Evolutionary conservation across 495 filamentous ascomycete species (phyloP), one percentile per base, ranked within the genome.

Genomic region (Neohortaea acidophila): DNA sequence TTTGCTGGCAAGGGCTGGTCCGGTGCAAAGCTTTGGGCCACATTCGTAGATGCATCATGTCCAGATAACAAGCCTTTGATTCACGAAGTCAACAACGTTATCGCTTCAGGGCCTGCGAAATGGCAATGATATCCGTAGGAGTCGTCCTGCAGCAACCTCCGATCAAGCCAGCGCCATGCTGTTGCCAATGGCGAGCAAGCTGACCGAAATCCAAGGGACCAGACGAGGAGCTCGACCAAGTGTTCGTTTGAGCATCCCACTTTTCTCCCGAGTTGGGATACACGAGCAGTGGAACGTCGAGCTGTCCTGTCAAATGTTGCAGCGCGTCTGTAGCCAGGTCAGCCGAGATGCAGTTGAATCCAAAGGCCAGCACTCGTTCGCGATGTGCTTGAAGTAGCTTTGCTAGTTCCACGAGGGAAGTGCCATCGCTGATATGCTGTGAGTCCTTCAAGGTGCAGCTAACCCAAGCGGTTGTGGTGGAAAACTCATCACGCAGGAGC

Each of bases 221-320:
- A 21, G 15, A 41, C 30, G 17, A 17, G 12, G 7, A 15, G 11
- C 50, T 43, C 1, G 4, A 8, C 57, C 57, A 59, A 0, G 8
- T 39, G 20, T 53, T 41, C 11, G 15, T 37, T 22, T 18, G 42
- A 14, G 48, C 55, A 38, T 58, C 37, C 43, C 45, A 59, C 7
- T 19, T 31, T 38, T 59, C 55, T 7, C 57, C 57, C 0, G 55
- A 58, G 36, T 59, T 59, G 1, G 57, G 55, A 47, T 58, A 59
- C 21, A 46, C 48, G 12, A 59, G 9, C 19, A 59, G 23, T 5
- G 45, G 42, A 28, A 52, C 19, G 22, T 31, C 23, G 12, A 33
- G 6, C 10, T 39, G 13, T 4, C 15, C 15, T 11, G 27, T 35
- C 13, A 57, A 21, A 9, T 36, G n/a, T 25, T 42, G 2, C 4